A percentile compares a stretch with the other conserved stretches of the same genome.
These are phyloP conservation scores for Cercospora berteroae DNA, from an alignment of 2,329 filamentous ascomycete genomes.

Conservation along the genomic window DNA sequence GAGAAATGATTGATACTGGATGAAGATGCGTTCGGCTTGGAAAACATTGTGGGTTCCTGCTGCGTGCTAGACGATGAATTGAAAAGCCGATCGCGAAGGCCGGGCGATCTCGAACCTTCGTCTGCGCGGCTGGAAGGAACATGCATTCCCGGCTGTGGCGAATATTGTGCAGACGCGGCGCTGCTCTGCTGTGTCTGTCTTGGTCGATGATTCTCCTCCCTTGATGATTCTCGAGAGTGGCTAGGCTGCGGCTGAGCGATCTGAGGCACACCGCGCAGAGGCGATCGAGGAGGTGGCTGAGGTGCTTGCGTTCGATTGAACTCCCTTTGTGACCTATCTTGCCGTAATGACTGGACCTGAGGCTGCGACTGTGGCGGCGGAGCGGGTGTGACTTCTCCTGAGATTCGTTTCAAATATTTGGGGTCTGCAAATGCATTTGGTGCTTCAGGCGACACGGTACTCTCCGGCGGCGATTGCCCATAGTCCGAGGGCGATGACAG, in stretches of 20 bases:
- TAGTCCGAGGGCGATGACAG: slow-evolving; percentile 18
- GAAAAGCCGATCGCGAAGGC: slow-evolving; percentile 2
- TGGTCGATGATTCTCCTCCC: slow-evolving; percentile 16
- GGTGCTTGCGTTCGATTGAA: slow-evolving; percentile 13
- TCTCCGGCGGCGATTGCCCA: slow-evolving; percentile 23
- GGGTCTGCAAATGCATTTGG: slow-evolving; percentile 31
- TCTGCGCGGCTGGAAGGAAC: slow-evolving; percentile 12
- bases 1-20: slow-evolving; percentile 19
- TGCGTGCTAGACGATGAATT: background rate
- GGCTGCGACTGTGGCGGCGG: slow-evolving; percentile 8
- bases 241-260: slow-evolving; percentile 1
- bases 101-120: slow-evolving; percentile 23
- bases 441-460: slow-evolving; percentile 18
- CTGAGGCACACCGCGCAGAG: slow-evolving; percentile 6
- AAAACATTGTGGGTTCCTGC: slow-evolving; percentile 6
- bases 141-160: slow-evolving; percentile 18
- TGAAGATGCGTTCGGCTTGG: slow-evolving; percentile 23
- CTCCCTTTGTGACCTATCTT: slow-evolving; percentile 7
- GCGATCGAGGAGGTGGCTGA: slow-evolving; percentile 10
- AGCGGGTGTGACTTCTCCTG: slow-evolving; percentile 22
- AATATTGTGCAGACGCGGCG: slow-evolving; percentile 5
- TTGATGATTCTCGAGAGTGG: slow-evolving; percentile 13
- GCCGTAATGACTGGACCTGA: slow-evolving; percentile 11
- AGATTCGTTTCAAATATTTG: slow-evolving; percentile 32
- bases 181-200: slow-evolving; percentile 11